Percentiles rank a stretch among this genome's conserved stretches.
Conservation (phyloP, 2,329 filamentous ascomycete genomes). For the Penicillium sp. region DNA sequence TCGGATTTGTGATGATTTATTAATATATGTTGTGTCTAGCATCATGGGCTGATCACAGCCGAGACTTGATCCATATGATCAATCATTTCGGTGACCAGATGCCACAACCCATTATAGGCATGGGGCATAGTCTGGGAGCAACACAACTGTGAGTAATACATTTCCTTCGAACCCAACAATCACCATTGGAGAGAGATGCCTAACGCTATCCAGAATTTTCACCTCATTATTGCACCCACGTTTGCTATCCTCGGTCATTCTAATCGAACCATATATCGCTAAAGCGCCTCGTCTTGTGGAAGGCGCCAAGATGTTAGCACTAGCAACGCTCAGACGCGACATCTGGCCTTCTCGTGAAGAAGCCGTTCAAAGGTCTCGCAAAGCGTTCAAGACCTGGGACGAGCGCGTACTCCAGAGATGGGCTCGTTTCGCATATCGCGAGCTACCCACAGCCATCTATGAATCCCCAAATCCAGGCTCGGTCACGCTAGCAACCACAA, state of each 20-base stretch:
- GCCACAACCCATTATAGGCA: conserved; percentile 66
- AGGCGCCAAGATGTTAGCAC: neutral
- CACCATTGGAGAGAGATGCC: neutral
- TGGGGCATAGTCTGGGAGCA: conserved; percentile 85
- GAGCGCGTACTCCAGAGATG: conserved; percentile 69
- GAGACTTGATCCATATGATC: conserved; percentile 68
- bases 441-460: conserved; percentile 55
- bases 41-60: conserved; percentile 73
- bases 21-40: conserved; percentile 5
- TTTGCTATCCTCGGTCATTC: conserved; percentile 68
- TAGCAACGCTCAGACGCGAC: conserved; percentile 52
- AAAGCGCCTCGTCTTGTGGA: conserved; percentile 1
- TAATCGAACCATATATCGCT: conserved; percentile 62
- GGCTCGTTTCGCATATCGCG: conserved; percentile 66
- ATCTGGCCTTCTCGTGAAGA: conserved; percentile 70
- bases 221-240: conserved; percentile 73
- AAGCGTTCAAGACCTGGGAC: conserved; percentile 76
- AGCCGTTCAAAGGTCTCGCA: conserved; percentile 45
- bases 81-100: conserved; percentile 35
- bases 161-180: neutral
- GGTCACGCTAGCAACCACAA: conserved; percentile 70
- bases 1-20: neutral
- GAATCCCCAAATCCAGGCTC: neutral
- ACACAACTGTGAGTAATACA: conserved; percentile 52
- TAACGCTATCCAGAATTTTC: conserved; percentile 45